Evolutionary conservation across 2,329 filamentous ascomycete species (phyloP).

Genomic region (Cladophialophora chaetospira): DNA sequence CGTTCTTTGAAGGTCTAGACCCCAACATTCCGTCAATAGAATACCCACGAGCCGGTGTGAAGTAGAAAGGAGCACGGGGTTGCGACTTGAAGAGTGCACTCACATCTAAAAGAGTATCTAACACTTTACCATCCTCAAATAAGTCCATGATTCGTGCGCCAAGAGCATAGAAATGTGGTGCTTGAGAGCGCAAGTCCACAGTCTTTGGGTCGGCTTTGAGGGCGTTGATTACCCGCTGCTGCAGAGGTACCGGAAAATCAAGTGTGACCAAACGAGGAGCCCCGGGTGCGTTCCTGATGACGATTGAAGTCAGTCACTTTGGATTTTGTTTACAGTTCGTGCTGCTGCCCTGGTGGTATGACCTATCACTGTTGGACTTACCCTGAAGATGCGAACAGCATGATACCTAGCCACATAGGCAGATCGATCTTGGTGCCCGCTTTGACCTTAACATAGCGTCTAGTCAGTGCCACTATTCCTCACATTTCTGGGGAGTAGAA

Average conservation of each 20-base stretch:
- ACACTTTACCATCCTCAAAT: conserved; percentile 84
- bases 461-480: conserved; percentile 1
- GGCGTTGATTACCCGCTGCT: conserved; percentile 79
- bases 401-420: conserved; percentile 91
- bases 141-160: conserved; percentile 84
- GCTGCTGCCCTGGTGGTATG: no score
- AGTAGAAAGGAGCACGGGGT: no score
- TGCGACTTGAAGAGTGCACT: no score
- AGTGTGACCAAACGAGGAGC: conserved; percentile 69
- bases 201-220: conserved; percentile 86
- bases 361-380: conserved; percentile 35
- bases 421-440: conserved; percentile 77
- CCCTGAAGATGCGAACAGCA: conserved; percentile 71
- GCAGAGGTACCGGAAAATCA: conserved; percentile 76
- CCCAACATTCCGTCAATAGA: not conserved
- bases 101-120: conserved; percentile 65
- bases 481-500: not conserved
- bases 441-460: conserved; percentile 61
- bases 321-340: no score
- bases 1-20: conserved; percentile 74
- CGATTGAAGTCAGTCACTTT: not conserved
- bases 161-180: conserved; percentile 84
- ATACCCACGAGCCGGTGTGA: not conserved
- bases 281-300: conserved; percentile 24
- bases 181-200: conserved; percentile 79